A percentile compares a stretch with the other conserved stretches of the same genome.
Conservation (phyloP, 2,329 filamentous ascomycete species). For the Alternaria gaisen region DNA sequence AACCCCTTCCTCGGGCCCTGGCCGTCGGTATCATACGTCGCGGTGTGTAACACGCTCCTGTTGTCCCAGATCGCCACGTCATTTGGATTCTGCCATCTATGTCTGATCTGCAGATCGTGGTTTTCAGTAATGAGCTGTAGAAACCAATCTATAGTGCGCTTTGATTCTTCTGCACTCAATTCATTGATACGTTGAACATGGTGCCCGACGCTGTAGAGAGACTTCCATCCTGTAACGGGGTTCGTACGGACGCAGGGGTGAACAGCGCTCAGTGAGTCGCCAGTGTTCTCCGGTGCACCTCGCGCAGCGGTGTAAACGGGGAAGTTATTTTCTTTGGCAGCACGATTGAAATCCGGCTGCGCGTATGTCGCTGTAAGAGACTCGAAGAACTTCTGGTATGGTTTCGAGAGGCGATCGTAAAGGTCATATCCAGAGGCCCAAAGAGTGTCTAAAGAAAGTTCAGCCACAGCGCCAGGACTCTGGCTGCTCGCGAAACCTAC, state of each 20-base stretch:
- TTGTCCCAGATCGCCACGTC: slow-evolving; percentile 71
- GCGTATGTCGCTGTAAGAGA: slow-evolving; percentile 57
- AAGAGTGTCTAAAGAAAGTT: slow-evolving; percentile 36
- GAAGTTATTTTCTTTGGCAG: slow-evolving; percentile 52
- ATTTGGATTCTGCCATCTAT: slow-evolving; percentile 60
- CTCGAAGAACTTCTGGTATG: slow-evolving; percentile 61
- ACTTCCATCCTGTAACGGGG: slow-evolving; percentile 50
- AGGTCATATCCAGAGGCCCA: slow-evolving; percentile 54
- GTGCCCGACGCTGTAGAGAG: slow-evolving; percentile 58
- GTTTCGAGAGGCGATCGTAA: slow-evolving; percentile 60
- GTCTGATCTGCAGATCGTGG: slow-evolving; percentile 61
- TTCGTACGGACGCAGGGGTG: slow-evolving; percentile 67
- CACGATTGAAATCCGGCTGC: slow-evolving; percentile 54
- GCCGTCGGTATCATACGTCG: slow-evolving; percentile 68
- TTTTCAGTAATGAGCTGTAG: slow-evolving; percentile 55
- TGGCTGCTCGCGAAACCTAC: slow-evolving; percentile 49
- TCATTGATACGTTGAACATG: slow-evolving; percentile 56
- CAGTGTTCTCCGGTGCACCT: slow-evolving; percentile 65
- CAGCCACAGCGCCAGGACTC: background rate
- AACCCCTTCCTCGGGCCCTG: slow-evolving; percentile 64
- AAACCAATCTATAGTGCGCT: slow-evolving; percentile 56
- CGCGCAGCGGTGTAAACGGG: slow-evolving; percentile 59
- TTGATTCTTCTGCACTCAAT: slow-evolving; percentile 54
- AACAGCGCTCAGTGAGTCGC: slow-evolving; percentile 58
- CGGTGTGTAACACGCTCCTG: slow-evolving; percentile 65